Percentiles rank a stretch among this genome's conserved stretches.
Conservation (phyloP, 2,329 filamentous ascomycete species). For the Xylariaceae sp. region DNA sequence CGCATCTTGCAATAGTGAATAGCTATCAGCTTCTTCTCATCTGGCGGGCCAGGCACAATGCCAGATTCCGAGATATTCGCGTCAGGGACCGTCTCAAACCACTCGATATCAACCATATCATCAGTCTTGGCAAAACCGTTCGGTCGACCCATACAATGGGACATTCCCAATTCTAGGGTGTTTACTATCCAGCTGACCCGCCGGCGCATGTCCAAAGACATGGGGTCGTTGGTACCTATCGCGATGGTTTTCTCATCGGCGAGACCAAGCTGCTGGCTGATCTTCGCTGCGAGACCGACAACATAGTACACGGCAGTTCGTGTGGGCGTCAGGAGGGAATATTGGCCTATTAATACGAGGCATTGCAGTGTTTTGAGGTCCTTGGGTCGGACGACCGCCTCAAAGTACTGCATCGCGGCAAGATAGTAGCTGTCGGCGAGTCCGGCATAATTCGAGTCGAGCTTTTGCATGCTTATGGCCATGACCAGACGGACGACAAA, state of each 20-base stretch:
- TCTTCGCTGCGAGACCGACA: slow-evolving; percentile 77
- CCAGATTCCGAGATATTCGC: slow-evolving; percentile 73
- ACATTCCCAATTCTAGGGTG: slow-evolving; percentile 82
- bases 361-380: slow-evolving; percentile 88
- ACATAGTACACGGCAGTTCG: slow-evolving; percentile 91
- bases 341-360: slow-evolving; percentile 78
- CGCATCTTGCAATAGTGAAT: slow-evolving; percentile 95
- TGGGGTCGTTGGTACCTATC: slow-evolving; percentile 57
- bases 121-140: slow-evolving; percentile 76
- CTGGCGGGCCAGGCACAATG: slow-evolving; percentile 64
- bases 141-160: slow-evolving; percentile 82
- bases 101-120: slow-evolving; percentile 79
- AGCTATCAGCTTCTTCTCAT: slow-evolving; percentile 78
- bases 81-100: slow-evolving; percentile 79
- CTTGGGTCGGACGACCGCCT: slow-evolving; percentile 79
- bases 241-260: slow-evolving; percentile 85
- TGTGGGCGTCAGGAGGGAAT: slow-evolving; percentile 87
- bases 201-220: slow-evolving; percentile 84
- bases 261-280: slow-evolving; percentile 84
- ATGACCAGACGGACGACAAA: slow-evolving; percentile 89
- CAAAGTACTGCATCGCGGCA: slow-evolving; percentile 77
- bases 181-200: slow-evolving; percentile 83
- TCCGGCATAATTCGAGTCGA: slow-evolving; percentile 84
- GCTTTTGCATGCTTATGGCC: slow-evolving; percentile 89
- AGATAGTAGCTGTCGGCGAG: slow-evolving; percentile 93